Evolutionary conservation across 345 rosid genomes (phyloP).

Genomic region (Populus pruinosa): DNA sequence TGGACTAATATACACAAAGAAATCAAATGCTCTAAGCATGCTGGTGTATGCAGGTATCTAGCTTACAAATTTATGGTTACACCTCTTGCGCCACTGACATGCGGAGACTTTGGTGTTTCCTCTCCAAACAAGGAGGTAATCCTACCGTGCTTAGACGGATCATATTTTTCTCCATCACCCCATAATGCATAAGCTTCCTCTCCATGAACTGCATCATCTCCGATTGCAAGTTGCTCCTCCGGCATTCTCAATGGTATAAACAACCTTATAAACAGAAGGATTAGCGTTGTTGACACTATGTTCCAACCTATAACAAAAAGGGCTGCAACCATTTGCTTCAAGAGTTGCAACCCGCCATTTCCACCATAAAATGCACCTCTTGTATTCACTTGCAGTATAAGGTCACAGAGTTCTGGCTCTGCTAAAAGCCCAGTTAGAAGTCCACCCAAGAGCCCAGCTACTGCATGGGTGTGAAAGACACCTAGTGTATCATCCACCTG

Average conservation of each 20-base stretch:
- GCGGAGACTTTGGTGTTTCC: conserved; percentile 42
- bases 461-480: conserved; percentile 94
- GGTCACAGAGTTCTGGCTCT: conserved; percentile 58
- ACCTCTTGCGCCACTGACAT: conserved; percentile 62
- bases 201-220: conserved; percentile 92
- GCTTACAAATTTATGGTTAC: conserved; percentile 62
- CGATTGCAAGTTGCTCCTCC: conserved; percentile 65
- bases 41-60: too few relatives aligned
- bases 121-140: conserved; percentile 24
- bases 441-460: conserved; percentile 81
- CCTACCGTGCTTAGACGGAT: conserved; percentile 56
- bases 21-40: background rate
- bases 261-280: conserved; percentile 51
- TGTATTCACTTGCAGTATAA: conserved; percentile 37
- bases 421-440: conserved; percentile 78
- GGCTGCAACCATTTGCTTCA: conserved; percentile 78
- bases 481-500: conserved; percentile 86
- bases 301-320: conserved; percentile 69
- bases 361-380: conserved; percentile 84
- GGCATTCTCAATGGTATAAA: conserved; percentile 82
- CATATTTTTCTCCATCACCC: conserved; percentile 95
- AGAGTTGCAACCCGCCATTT: conserved; percentile 55
- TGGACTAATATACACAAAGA: background rate
- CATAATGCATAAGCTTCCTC: conserved; percentile 97
- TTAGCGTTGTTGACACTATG: conserved; percentile 51